Base-by-base conservation (phyloP, 106 monocot species). In the Dioscorea zingiberensis region DNA sequence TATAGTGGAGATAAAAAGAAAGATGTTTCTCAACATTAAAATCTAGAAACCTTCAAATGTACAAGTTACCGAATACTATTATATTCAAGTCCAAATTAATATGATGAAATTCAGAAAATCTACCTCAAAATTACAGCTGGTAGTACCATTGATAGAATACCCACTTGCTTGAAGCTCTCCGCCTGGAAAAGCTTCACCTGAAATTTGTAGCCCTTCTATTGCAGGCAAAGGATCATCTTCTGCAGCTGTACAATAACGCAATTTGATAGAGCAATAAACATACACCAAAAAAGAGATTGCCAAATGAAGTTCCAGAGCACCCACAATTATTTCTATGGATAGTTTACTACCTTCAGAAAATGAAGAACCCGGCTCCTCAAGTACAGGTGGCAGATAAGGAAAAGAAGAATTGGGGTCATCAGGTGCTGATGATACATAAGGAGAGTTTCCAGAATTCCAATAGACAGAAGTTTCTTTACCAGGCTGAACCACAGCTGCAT, bases 81-180 rank as follows among this genome's bases (percentile, higher is more conserved):
- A 6, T 38, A 38, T 38, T 51, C 51, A 13, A 51, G 51, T 18
- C 51, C 0, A 4, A 51, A 51, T 19, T 15, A 51, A 51, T 13
- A 18, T 49, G 2, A 51, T 51, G 3, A 16, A 15, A 2, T 51
- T 51, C 51, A 51, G 4, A 51, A 69, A 21, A 55, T 53, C 13
- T 73, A 98, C 97, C 86, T 89, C 86, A 87, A 99, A 99, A 71
- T 99, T 86, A 77, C 98, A 99, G 73, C 74, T 89, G 21, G 93
- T 93, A 25, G 98, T 99, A 58, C 98, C 98, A 84, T 93, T 84
- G 16, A 83, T 99, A 47, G 89, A 84, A 47, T 72, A 99, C 19
- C 98, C 98, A 67, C 82, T 72, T 60, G 93, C 93, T 80, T 77
- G 82, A 60, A 99, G 80, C 71, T 87, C 86, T 70, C 82, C 79